phyloP scores from a whole-genome alignment of 1,284 basidiomycete genomes.

The Rhodotorula sp. region DNA sequence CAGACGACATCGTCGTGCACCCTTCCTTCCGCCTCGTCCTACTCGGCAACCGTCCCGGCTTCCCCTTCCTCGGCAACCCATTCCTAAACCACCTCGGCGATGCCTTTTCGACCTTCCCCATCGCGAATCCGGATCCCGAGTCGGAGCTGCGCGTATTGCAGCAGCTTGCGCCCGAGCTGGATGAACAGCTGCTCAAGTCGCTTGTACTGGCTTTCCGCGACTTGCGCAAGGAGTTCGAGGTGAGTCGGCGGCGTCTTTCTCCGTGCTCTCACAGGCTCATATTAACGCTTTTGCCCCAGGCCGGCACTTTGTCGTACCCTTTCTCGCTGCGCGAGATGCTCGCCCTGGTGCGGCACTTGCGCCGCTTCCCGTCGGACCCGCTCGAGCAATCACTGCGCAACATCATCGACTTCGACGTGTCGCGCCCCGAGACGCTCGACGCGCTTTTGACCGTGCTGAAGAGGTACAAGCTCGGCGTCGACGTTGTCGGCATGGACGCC shows the following conservation, averaged over 20 bases:
- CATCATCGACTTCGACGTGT: conserved; percentile 51
- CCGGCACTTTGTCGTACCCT: conserved; percentile 43
- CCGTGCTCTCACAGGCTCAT: not conserved
- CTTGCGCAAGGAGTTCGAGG: conserved; percentile 49
- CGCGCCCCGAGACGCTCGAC: conserved; percentile 50
- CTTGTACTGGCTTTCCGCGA: conserved; percentile 51
- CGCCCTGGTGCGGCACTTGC: conserved; percentile 51
- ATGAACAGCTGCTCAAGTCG: conserved; percentile 43
- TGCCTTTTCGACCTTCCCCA: conserved; percentile 49
- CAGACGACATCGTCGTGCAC: conserved; percentile 43
- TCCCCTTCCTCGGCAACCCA: conserved; percentile 42
- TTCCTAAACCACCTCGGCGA: conserved; percentile 51
- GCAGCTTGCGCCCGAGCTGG: conserved; percentile 47
- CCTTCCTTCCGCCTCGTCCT: conserved; percentile 51
- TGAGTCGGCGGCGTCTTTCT: not conserved
- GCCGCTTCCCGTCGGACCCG: conserved; percentile 48
- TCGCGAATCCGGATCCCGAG: conserved; percentile 49
- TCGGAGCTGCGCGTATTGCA: conserved; percentile 49
- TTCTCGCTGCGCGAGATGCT: conserved; percentile 52
- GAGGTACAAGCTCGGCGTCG: conserved; percentile 40
- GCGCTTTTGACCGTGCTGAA: conserved; percentile 47
- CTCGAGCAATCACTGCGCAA: conserved; percentile 51
- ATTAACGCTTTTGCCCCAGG: not conserved
- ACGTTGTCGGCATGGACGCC: conserved; percentile 33
- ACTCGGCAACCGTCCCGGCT: conserved; percentile 50